phyloP scores from a whole-genome alignment of 768 basidiomycete genomes.

The Lanmaoa rubissima region DNA sequence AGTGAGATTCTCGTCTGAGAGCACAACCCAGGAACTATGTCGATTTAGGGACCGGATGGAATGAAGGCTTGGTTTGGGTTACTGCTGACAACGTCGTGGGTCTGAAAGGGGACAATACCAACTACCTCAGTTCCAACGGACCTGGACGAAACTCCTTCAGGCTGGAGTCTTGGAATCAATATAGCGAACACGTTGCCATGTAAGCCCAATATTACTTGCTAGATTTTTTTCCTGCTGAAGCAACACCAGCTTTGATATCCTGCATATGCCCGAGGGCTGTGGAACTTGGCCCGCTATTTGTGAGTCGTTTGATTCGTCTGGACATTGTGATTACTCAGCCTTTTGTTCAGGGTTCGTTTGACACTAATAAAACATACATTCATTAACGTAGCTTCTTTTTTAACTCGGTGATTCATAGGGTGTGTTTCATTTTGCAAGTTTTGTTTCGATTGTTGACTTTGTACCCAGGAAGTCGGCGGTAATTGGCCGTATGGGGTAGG shows the following conservation, averaged over 20 bases:
- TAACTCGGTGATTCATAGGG: background rate
- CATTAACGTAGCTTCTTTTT: background rate
- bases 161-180: background rate
- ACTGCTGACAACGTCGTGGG: background rate
- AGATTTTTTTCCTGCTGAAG: background rate
- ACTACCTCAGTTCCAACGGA: background rate
- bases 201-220: background rate
- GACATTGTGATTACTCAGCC: background rate
- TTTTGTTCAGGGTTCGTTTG: background rate
- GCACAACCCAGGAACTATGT: background rate
- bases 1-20: background rate
- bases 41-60: background rate
- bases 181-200: background rate
- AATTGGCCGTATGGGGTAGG: background rate
- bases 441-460: background rate
- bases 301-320: background rate
- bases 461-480: background rate
- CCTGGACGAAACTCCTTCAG: background rate
- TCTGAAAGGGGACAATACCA: background rate
- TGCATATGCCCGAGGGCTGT: background rate
- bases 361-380: background rate
- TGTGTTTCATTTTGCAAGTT: background rate
- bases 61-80: background rate
- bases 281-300: background rate
- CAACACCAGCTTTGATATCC: background rate